Percentiles rank a stretch among this genome's conserved stretches.
phyloP scores from a whole-genome alignment of 1,284 basidiomycete species.

The Ustilago cynodontis region DNA sequence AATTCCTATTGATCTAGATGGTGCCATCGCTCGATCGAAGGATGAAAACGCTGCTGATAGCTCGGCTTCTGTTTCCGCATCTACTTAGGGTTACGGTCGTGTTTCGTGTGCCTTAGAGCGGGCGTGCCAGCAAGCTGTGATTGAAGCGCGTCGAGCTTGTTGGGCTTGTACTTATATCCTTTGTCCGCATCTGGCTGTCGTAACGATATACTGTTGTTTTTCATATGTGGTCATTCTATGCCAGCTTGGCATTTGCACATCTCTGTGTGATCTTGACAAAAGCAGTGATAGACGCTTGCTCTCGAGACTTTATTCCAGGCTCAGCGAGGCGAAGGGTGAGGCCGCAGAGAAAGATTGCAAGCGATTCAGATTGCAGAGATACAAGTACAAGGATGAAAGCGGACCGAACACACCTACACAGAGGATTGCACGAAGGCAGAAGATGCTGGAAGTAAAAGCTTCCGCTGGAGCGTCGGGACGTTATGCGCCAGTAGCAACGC shows the following conservation, averaged over 20 bases:
- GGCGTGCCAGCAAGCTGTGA: no score
- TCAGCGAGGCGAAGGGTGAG: no score
- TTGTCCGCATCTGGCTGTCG: conserved; percentile 15
- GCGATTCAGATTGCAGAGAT: conserved; percentile 1
- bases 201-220: conserved; percentile 1
- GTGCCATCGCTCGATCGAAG: conserved; percentile 27
- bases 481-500: conserved; percentile 24
- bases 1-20: conserved; percentile 54
- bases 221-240: no score
- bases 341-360: no score
- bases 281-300: no score
- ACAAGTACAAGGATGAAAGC: conserved; percentile 16
- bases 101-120: neutral
- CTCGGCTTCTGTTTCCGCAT: conserved; percentile 16
- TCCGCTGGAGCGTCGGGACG: neutral
- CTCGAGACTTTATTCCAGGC: no score
- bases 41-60: conserved; percentile 23
- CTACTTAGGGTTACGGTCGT: neutral
- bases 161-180: conserved; percentile 34
- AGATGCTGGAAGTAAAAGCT: neutral
- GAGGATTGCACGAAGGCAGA: neutral
- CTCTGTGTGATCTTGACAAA: no score
- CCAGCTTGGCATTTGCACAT: no score
- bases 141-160: no score
- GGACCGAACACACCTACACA: neutral